Evolutionary conservation across 2,329 filamentous ascomycete genomes (phyloP).

Genomic region (Cordyceps pruinosa): DNA sequence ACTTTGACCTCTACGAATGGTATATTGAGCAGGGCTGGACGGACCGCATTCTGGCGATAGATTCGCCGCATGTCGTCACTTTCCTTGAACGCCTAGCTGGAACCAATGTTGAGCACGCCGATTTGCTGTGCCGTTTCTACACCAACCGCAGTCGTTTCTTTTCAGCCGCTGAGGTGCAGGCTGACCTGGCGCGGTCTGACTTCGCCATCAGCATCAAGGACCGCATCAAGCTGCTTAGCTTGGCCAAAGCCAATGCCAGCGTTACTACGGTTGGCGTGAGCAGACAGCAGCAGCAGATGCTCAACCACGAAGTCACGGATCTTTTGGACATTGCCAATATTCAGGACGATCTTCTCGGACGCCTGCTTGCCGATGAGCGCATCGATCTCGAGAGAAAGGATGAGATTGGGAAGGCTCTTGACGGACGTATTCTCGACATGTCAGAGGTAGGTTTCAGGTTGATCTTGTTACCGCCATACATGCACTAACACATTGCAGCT

Average conservation of each 20-base stretch:
- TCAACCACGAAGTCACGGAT: constrained; percentile 78
- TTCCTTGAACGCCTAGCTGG: constrained; percentile 74
- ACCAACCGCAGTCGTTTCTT: constrained; percentile 78
- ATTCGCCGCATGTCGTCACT: constrained; percentile 77
- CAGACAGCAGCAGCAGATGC: constrained; percentile 73
- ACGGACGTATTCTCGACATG: constrained; percentile 71
- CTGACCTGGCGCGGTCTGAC: constrained; percentile 73
- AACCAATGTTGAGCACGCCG: constrained; percentile 69
- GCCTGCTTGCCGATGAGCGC: constrained; percentile 65
- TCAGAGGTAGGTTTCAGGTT: constrained; percentile 56
- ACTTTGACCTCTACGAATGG: constrained; percentile 97
- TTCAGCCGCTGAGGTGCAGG: constrained; percentile 81
- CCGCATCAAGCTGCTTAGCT: constrained; percentile 81
- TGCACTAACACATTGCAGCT: constrained; percentile 45
- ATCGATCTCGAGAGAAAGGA: constrained; percentile 56
- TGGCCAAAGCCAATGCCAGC: constrained; percentile 87
- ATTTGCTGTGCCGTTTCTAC: constrained; percentile 89
- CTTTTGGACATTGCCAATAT: constrained; percentile 90
- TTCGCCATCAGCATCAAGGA: constrained; percentile 75
- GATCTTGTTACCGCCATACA: background rate
- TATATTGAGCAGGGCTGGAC: constrained; percentile 81
- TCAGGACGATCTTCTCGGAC: constrained; percentile 82
- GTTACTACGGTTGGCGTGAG: constrained; percentile 71
- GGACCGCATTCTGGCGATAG: constrained; percentile 76
- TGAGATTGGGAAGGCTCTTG: constrained; percentile 60